These are phyloP conservation scores for Hansenula anomala DNA, from an alignment of 1,139 yeast genomes.

Conservation along the genomic window DNA sequence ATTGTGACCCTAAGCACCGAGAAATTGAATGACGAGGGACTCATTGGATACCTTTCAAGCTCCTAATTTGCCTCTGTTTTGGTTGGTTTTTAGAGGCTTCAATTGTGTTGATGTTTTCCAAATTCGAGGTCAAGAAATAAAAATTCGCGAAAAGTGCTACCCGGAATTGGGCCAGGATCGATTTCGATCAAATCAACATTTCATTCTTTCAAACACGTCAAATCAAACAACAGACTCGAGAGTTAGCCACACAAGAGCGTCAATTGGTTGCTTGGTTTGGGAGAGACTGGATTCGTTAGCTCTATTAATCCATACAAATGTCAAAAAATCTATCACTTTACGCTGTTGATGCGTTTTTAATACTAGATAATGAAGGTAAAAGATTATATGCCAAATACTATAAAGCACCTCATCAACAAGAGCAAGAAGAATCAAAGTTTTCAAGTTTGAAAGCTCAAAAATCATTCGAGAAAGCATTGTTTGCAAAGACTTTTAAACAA, in stretches of 20 bases:
- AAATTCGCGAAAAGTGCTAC: background rate
- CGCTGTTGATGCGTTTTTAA: conserved; percentile 69
- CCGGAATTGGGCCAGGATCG: background rate
- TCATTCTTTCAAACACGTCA: conserved; percentile 1
- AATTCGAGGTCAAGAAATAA: too few relatives aligned
- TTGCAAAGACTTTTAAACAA: conserved; percentile 71
- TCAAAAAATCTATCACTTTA: conserved; percentile 66
- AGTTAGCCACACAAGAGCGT: too few relatives aligned
- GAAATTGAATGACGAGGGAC: conserved; percentile 43
- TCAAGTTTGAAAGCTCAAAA: conserved; percentile 57
- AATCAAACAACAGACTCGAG: too few relatives aligned
- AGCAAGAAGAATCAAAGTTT: conserved; percentile 25
- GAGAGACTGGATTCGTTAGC: too few relatives aligned
- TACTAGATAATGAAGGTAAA: conserved; percentile 78
- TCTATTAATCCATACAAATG: too few relatives aligned
- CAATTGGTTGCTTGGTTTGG: too few relatives aligned
- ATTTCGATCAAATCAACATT: too few relatives aligned
- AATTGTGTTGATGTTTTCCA: background rate
- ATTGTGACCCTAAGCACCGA: conserved; percentile 59
- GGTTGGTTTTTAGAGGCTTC: too few relatives aligned
- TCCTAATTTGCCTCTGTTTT: too few relatives aligned
- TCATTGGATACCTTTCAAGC: conserved; percentile 18
- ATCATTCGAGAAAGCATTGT: conserved; percentile 70
- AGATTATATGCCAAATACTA: conserved; percentile 86
- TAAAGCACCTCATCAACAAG: conserved; percentile 48